Percentiles rank a stretch among this genome's conserved stretches.
Conservation (phyloP, 495 filamentous ascomycete genomes). For the Ramalina intermedia region DNA sequence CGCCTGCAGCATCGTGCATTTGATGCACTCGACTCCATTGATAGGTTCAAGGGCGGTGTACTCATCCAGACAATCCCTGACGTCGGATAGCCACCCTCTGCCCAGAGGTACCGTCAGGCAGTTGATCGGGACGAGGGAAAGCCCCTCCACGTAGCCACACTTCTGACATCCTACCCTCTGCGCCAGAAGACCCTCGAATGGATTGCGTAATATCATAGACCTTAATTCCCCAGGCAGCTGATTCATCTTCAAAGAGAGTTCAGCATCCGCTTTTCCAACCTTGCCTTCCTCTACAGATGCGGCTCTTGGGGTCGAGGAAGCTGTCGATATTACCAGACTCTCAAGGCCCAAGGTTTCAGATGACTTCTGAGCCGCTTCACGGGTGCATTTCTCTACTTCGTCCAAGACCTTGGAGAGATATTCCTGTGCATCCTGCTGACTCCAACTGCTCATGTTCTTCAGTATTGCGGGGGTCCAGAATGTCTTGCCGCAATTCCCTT, state of each 20-base stretch:
- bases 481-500: conserved; percentile 48
- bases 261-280: neutral
- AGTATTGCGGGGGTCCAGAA: conserved; percentile 66
- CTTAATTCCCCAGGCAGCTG: conserved; percentile 11
- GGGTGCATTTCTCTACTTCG: conserved; percentile 67
- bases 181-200: conserved; percentile 75
- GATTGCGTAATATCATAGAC: conserved; percentile 33
- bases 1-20: conserved; percentile 62
- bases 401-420: conserved; percentile 86
- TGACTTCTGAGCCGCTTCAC: conserved; percentile 30
- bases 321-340: neutral
- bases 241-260: neutral
- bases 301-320: neutral
- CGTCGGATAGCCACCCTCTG: conserved; percentile 36
- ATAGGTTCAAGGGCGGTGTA: conserved; percentile 77
- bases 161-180: conserved; percentile 78
- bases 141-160: conserved; percentile 75
- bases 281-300: neutral
- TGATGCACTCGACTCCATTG: conserved; percentile 76
- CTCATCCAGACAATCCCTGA: conserved; percentile 67
- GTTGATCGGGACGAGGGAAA: conserved; percentile 84
- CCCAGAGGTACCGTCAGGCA: conserved; percentile 78
- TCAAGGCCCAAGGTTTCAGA: conserved; percentile 29
- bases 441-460: conserved; percentile 80
- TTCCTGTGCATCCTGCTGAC: conserved; percentile 97